Base-by-base conservation (phyloP, 2,329 filamentous ascomycete species). In the Reticulascus tulasneorum region DNA sequence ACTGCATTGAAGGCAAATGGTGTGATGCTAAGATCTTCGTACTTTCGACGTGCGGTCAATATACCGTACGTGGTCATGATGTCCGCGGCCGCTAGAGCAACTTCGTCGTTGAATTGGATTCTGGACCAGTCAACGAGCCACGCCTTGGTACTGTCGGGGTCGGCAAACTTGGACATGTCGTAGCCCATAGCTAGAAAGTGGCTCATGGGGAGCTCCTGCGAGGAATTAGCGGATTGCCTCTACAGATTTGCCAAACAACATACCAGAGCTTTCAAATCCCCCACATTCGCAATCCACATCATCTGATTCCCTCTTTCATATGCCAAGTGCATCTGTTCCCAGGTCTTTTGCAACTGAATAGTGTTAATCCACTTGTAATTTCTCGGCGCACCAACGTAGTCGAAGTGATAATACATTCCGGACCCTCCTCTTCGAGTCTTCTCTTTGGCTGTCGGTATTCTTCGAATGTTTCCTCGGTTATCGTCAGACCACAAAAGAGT, bases 361-460 rank as follows among this genome's bases (percentile, higher is more conserved):
- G 77, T 84, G 50, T 84, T 83, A 50, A 84, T 80, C 67, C 75
- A 78, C 46, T 75, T 78, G 55, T 75, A 77, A 54, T 73, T 67
- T 27, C 76, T 66, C 11, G 76, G 72, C 29, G 72, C 71, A 10
- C 78, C 77, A 16, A 82, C 77, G 38, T 79, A 65, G 42, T 68
- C 63, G 37, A 68, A 64, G 44, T 67, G 64, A 43, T 79, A 79
- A 48, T 79, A 79, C 7, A 80, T 71, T 20, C 78, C 77, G 17
- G 76, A 73, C 17, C 77, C 75, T 9, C 75, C 76, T 5, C 62
- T 56, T 21, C 78, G 57, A 12, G 59, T 58, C 7, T 64, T 71
- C 54, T 82, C 78, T 24, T 73, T 66, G 1, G 56, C 64, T 13
- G 73, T 59, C 1, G 79, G 78, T 5, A 82, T 65, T 29, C 77